Base-by-base conservation (phyloP, 2,329 filamentous ascomycete species). In the Pseudogymnoascus sp. region DNA sequence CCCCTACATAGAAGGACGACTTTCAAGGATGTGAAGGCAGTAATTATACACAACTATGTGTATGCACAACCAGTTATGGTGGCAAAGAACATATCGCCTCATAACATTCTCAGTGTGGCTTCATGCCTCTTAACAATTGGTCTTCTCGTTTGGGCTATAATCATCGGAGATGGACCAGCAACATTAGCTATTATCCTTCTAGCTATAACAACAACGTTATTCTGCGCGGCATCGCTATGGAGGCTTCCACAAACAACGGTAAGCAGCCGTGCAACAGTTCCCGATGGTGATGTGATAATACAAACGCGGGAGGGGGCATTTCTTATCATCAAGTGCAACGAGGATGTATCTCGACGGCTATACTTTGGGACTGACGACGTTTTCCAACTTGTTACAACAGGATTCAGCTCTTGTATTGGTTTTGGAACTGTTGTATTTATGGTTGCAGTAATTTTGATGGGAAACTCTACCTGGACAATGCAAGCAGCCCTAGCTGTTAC, bases 281-380 rank as follows among this genome's bases (percentile, higher is more conserved):
- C 81, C 1, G 66, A 65, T 8, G 82, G 81, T 1, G 81, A 85
- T 64, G 77, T 85, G 33, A 77, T 84, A 48, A 83, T 85, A 63
- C 77, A 78, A 29, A 84, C 82, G 2, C 78, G 81, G 6, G 78
- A 80, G 62, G 82, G 81, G 2, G 81, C 80, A 3, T 83, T 85
- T 65, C 68, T 85, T 5, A 73, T 83, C n/a, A 71, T 85, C 31
- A 73, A 75, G 44, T 84, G 82, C 68, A 78, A 76, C 1, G 81
- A 85, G 68, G 79, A 83, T 51, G 78, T 84, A 4, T 79, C 81
- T 1, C 76, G 83, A n/a, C 82, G 84, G 68, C 76, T 85, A 0
- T 85, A 84, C 71, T 78, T 77, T 0, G 81, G 81, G 21, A 83
- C 80, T 0, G 81, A 84, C 63, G 78, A 81, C 4, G 4, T 66